Conservation (phyloP, 2,329 filamentous ascomycete species). For the Fusarium sp. region DNA sequence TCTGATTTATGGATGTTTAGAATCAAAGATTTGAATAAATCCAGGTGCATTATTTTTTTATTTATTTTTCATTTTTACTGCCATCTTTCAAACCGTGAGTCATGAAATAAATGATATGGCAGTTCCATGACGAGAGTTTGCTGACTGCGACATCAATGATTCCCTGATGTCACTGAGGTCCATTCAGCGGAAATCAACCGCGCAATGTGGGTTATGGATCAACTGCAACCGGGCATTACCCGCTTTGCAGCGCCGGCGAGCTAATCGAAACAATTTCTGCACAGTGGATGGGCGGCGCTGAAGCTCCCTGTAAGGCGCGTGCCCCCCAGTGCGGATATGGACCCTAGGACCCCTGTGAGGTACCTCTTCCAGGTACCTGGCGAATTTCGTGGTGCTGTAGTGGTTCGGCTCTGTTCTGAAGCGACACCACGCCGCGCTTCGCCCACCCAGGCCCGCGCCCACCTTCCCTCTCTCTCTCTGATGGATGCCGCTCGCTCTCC, state of each 20-base stretch:
- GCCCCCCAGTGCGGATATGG: slow-evolving; percentile 2
- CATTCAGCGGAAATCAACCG: slow-evolving; percentile 31
- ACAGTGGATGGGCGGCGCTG: not conserved
- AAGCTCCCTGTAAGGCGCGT: not conserved
- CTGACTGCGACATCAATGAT: not conserved
- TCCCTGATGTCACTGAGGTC: slow-evolving; percentile 7
- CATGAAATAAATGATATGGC: not conserved
- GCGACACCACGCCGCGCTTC: slow-evolving; percentile 15
- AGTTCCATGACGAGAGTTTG: not conserved
- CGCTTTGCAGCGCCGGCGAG: not conserved
- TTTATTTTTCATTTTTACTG: not conserved
- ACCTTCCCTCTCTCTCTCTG: slow-evolving; percentile 36
- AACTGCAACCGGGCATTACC: slow-evolving; percentile 15
- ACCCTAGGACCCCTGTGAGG: not conserved
- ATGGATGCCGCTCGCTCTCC: slow-evolving; percentile 12
- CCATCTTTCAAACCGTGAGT: not conserved
- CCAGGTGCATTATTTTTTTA: not conserved
- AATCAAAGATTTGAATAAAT: not conserved
- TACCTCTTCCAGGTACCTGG: slow-evolving; percentile 11
- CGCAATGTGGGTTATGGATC: not conserved
- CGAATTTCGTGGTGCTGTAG: slow-evolving; percentile 16
- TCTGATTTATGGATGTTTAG: too few species aligned
- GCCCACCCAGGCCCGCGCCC: slow-evolving; percentile 23
- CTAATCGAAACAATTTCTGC: slow-evolving; percentile 2
- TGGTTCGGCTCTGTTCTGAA: slow-evolving; percentile 22